Conservation (phyloP, 2,329 filamentous ascomycete species). For the Fusarium sarcochroum region DNA sequence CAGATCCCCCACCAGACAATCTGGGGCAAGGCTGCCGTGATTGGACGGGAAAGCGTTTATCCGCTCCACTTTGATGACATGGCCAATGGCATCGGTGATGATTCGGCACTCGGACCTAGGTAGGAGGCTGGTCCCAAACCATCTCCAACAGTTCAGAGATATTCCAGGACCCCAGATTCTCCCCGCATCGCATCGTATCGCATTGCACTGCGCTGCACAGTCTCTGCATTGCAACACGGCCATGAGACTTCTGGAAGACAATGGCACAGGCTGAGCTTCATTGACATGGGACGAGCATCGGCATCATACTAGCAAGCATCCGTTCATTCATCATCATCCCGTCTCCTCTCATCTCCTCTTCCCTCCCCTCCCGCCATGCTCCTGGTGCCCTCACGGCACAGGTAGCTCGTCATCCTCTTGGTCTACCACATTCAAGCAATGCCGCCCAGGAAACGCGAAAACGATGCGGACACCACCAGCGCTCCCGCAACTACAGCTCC, state of each 20-base stretch:
- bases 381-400: conserved; percentile 41
- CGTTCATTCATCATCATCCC: conserved; percentile 6
- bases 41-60: conserved; percentile 48
- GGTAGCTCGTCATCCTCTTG: conserved; percentile 38
- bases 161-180: conserved; percentile 47
- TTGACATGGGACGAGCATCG: conserved; percentile 43
- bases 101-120: conserved; percentile 23
- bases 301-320: conserved; percentile 33
- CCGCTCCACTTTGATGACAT: conserved; percentile 28
- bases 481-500: conserved; percentile 44
- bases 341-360: not conserved
- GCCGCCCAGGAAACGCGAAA: conserved; percentile 57
- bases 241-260: conserved; percentile 25
- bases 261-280: conserved; percentile 34
- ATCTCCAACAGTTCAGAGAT: conserved; percentile 38
- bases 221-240: conserved; percentile 13
- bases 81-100: conserved; percentile 35
- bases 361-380: conserved; percentile 41
- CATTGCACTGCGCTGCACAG: conserved; percentile 9
- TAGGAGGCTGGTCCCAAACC: conserved; percentile 33
- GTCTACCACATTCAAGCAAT: conserved; percentile 49
- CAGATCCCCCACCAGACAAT: conserved; percentile 38
- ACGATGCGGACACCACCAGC: conserved; percentile 47
- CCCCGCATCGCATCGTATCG: conserved; percentile 43
- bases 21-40: conserved; percentile 12